Evolutionary conservation across 2,329 filamentous ascomycete genomes (phyloP).

Genomic region (Chaetomium sp.): DNA sequence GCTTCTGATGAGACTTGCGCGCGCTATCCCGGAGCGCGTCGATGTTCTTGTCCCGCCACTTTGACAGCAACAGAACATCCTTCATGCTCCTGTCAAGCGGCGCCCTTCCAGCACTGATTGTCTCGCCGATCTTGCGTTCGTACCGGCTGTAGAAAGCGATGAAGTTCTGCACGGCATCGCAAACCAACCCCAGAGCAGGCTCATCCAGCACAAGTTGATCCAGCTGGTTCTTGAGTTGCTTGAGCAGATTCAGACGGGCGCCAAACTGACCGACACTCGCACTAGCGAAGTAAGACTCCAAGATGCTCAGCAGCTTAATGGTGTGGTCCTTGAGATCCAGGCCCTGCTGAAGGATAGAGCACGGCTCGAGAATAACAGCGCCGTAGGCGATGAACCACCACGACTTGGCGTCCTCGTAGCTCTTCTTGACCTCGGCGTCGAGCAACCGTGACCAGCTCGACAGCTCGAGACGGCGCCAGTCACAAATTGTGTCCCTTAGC

Average conservation of each 20-base stretch:
- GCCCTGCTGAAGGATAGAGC: constrained; percentile 62
- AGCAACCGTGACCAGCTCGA: constrained; percentile 90
- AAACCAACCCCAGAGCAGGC: constrained; percentile 59
- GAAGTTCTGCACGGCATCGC: constrained; percentile 72
- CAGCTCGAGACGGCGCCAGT: constrained; percentile 88
- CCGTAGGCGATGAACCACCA: constrained; percentile 99
- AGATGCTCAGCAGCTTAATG: constrained; percentile 69
- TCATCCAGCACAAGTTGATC: constrained; percentile 62
- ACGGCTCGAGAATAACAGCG: constrained; percentile 75
- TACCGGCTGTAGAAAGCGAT: constrained; percentile 74
- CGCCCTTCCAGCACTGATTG: constrained; percentile 66
- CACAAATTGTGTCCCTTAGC: constrained; percentile 78
- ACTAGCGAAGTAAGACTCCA: constrained; percentile 76
- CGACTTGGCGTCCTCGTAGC: constrained; percentile 73
- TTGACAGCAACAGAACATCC: constrained; percentile 88
- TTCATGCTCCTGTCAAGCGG: constrained; percentile 89
- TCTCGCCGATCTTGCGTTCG: constrained; percentile 64
- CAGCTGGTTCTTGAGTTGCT: constrained; percentile 66
- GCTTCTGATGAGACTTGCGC: constrained; percentile 83
- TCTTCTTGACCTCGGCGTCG: constrained; percentile 78
- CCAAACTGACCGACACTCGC: constrained; percentile 81
- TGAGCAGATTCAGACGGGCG: constrained; percentile 70
- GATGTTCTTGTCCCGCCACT: constrained; percentile 98
- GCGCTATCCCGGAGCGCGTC: constrained; percentile 86
- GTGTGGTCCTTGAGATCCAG: constrained; percentile 65